A percentile compares a stretch with the other conserved stretches of the same genome.
Conservation (phyloP, 208 protist genomes). For the Acanthamoeba healyi region DNA sequence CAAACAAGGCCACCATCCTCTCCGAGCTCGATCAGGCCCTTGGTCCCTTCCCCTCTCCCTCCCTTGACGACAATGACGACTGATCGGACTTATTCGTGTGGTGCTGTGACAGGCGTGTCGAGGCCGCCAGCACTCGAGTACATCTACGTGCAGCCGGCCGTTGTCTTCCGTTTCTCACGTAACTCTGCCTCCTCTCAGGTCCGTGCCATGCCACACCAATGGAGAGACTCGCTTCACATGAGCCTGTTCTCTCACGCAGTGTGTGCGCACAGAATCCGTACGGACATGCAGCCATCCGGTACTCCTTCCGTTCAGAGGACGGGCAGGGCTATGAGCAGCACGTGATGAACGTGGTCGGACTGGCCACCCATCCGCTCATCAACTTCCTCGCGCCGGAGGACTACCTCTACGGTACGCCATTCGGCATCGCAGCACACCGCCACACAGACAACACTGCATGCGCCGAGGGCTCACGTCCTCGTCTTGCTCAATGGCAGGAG, state of each 20-base stretch:
- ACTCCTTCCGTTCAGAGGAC: background rate
- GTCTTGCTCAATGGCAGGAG: background rate
- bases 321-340: constrained; percentile 26
- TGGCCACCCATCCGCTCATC: constrained; percentile 49
- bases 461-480: background rate
- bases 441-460: background rate
- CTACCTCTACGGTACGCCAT: constrained; percentile 46
- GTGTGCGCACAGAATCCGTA: constrained; percentile 1
- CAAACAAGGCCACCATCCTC: constrained; percentile 1
- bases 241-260: background rate
- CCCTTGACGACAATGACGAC: background rate
- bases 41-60: background rate
- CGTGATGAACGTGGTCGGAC: constrained; percentile 62
- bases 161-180: constrained; percentile 34
- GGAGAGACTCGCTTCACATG: too few relatives aligned
- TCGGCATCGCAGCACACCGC: background rate
- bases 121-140: constrained; percentile 43
- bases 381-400: constrained; percentile 59
- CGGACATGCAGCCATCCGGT: constrained; percentile 42
- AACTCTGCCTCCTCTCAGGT: constrained; percentile 57
- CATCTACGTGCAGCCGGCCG: constrained; percentile 57
- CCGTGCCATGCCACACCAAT: background rate
- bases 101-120: background rate
- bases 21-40: background rate
- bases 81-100: background rate